Conservation (phyloP, 2,329 filamentous ascomycete genomes). For the Myriosclerotinia curreyana region DNA sequence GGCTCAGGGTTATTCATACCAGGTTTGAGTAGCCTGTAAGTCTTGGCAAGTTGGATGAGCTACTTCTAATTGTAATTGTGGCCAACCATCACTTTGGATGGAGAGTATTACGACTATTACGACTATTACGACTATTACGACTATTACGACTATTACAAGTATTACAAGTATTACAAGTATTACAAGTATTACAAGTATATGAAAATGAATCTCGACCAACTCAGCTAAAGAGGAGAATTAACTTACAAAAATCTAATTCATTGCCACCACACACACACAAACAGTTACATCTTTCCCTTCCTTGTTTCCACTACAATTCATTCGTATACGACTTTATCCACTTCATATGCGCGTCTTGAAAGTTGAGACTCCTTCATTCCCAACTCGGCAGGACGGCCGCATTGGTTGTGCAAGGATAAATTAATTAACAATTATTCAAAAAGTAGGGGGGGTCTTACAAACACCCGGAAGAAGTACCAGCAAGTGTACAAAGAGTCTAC, state of each 20-base stretch:
- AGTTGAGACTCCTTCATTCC: not conserved
- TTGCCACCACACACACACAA: conserved; percentile 1
- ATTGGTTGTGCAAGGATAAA: conserved; percentile 21
- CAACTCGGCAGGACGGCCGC: conserved; percentile 21
- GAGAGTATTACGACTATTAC: too few species aligned
- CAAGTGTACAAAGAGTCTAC: conserved; percentile 17
- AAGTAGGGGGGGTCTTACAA: conserved; percentile 13
- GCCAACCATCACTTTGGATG: conserved; percentile 1
- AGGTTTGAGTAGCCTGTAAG: too few species aligned
- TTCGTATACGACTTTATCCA: conserved; percentile 16
- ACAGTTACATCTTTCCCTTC: not conserved
- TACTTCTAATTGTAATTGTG: too few species aligned
- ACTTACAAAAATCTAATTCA: not conserved
- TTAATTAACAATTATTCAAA: conserved; percentile 15
- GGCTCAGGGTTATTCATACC: not conserved
- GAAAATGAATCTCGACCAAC: conserved; percentile 8
- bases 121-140: too few species aligned
- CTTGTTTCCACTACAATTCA: not conserved
- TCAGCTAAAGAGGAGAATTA: not conserved
- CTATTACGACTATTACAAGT: too few species aligned
- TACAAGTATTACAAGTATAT: not conserved
- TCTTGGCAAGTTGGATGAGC: too few species aligned
- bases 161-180: not conserved
- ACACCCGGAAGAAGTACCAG: conserved; percentile 5
- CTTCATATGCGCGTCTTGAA: conserved; percentile 17